Evolutionary conservation across 2,329 filamentous ascomycete species (phyloP), one percentile per base, ranked within the genome.

Genomic region (Paraphoma chrysanthemicola): DNA sequence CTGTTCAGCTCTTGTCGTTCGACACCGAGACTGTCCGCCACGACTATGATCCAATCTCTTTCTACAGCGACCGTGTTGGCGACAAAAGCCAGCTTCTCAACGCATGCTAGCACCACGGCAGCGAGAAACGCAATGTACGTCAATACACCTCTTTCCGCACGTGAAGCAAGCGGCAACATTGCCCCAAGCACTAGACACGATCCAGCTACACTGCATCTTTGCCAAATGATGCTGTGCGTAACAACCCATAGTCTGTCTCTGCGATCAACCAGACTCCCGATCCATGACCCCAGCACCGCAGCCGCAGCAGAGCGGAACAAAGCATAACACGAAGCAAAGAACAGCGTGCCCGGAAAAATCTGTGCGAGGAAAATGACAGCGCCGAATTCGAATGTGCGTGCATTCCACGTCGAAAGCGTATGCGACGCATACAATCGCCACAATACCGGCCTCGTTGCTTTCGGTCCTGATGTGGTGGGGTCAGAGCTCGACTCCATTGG

Each of bases 41-140:
- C 78, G 0, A 86, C 80, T 4, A 86, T 78, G 39, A 86, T 82
- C 89, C 90, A 92, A 64, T 93, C 90, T 66, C 87, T 80, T 71
- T 92, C 90, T 0, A 93, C 82, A 0, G 90, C 81, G 0, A 92
- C 84, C 0, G 85, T 80, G 69, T 92, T 92, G 71, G 86, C 81
- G 6, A 88, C 81, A 1, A 87, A 82, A 12, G 80, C 82, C 8
- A 91, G 73, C 70, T 92, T 93, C 74, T 93, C 90, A 1, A 88
- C 67, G 53, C 89, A 90, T 0, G 88, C 88, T 44, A 91, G 75
- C 0, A 85, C 16, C 0, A 83, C 80, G n/a, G 79, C 69, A 2
- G 69, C 30, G 2, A 64, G 62, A 30, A 76, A 76, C 12, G 66
- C 54, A 3, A 28, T 53, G 39, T 56, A 81, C 70, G 54, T 75